phyloP scores from a whole-genome alignment of 352 stramenopile genomes.

The Phytophthora colocasiae region DNA sequence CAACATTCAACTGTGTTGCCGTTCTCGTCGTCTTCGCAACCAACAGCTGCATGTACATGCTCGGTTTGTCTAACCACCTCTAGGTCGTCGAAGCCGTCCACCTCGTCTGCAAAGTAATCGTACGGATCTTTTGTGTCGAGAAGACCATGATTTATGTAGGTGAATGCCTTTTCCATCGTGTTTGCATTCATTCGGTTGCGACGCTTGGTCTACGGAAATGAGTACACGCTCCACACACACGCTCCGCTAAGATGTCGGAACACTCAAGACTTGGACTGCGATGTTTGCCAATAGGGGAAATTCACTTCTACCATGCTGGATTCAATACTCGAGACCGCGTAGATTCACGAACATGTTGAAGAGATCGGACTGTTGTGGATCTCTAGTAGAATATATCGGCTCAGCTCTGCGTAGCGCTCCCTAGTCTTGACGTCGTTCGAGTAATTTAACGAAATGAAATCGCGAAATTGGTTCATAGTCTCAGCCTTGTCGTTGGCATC shows the following conservation, averaged over 20 bases:
- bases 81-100: not conserved
- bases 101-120: constrained; percentile 3
- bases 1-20: too few species aligned
- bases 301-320: not conserved
- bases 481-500: not conserved
- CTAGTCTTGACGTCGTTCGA: not conserved
- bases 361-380: not conserved
- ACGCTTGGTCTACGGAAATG: not conserved
- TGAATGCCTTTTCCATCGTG: constrained; percentile 4
- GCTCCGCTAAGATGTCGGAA: not conserved
- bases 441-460: not conserved
- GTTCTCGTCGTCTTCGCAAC: too few species aligned
- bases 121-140: not conserved
- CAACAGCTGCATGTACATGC: too few species aligned
- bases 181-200: not conserved
- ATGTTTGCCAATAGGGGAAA: not conserved
- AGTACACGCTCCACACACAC: not conserved
- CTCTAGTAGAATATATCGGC: not conserved
- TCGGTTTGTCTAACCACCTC: not conserved
- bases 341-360: not conserved
- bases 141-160: not conserved
- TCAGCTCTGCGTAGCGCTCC: not conserved
- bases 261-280: not conserved
- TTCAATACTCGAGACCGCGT: too few species aligned
- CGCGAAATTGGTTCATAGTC: not conserved